Conservation (phyloP, 2,329 filamentous ascomycete species). For the Pseudogymnoascus sp. region DNA sequence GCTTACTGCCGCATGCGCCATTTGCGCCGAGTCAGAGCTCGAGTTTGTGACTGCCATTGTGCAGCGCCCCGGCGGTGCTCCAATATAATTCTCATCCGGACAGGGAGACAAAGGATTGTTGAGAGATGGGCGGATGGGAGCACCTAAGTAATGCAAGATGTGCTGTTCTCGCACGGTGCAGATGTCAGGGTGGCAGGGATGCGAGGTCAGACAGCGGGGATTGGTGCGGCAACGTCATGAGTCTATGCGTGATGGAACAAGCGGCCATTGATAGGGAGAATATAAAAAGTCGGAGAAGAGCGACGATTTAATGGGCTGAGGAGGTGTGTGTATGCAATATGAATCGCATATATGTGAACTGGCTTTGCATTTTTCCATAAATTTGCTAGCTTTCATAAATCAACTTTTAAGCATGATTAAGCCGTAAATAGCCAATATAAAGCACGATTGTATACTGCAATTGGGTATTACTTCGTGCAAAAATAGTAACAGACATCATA, state of each 20-base stretch:
- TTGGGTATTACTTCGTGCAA: conserved; percentile 1
- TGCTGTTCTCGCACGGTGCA: conserved; percentile 7
- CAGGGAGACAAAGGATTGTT: conserved; percentile 8
- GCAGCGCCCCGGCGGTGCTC: conserved; percentile 5
- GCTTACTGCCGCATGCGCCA: conserved; percentile 6
- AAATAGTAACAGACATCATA: background rate
- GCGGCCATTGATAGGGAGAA: conserved; percentile 6
- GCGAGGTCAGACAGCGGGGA: conserved; percentile 3
- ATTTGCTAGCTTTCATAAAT: background rate
- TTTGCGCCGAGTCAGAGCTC: conserved; percentile 8
- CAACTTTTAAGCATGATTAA: background rate
- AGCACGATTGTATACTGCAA: background rate
- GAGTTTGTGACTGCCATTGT: conserved; percentile 8
- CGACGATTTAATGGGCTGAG: conserved; percentile 1
- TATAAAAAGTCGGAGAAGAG: background rate
- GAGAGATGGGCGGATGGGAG: conserved; percentile 4
- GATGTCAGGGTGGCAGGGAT: conserved; percentile 4
- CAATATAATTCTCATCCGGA: conserved; percentile 8
- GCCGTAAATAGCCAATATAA: background rate
- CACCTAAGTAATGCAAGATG: conserved; percentile 9
- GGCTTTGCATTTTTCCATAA: background rate
- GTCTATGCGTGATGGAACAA: background rate
- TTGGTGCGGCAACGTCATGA: conserved; percentile 7
- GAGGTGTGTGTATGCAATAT: background rate
- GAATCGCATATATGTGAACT: background rate